Conservation (phyloP, 169 alveolate genomes). For the Babesia bigemina region DNA sequence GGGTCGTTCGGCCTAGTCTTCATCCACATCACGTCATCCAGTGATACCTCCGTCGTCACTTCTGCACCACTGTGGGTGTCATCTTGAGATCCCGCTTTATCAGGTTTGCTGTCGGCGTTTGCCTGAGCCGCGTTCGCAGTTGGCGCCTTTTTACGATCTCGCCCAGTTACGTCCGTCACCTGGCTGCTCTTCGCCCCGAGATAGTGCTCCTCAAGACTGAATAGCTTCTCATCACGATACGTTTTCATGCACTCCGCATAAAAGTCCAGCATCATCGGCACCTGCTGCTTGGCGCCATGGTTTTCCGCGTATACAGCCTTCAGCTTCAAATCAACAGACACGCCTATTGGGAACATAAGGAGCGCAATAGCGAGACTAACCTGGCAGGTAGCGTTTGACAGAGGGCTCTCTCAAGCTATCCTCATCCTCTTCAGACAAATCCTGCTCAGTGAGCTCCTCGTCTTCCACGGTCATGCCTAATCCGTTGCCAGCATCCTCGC, state of each 20-base stretch:
- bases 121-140: neutral
- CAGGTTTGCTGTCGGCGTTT: neutral
- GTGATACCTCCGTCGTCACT: constrained; percentile 1
- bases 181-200: constrained; percentile 6
- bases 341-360: constrained; percentile 27
- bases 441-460: constrained; percentile 62
- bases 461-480: neutral
- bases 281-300: constrained; percentile 6
- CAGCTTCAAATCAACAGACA: constrained; percentile 56
- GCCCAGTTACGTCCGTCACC: neutral
- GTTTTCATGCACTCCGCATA: constrained; percentile 74
- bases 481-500: constrained; percentile 7
- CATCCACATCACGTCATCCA: constrained; percentile 73
- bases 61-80: neutral
- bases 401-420: constrained; percentile 46
- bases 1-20: constrained; percentile 78
- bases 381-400: constrained; percentile 63
- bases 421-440: constrained; percentile 68
- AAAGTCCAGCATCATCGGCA: constrained; percentile 73
- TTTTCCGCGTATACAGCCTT: constrained; percentile 7
- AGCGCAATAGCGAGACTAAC: neutral
- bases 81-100: neutral
- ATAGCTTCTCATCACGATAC: constrained; percentile 71
- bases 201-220: constrained; percentile 71
- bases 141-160: neutral